Evolutionary conservation across 176 grass and related monocot genomes (phyloP).

Genomic region (Luzula sylvatica): DNA sequence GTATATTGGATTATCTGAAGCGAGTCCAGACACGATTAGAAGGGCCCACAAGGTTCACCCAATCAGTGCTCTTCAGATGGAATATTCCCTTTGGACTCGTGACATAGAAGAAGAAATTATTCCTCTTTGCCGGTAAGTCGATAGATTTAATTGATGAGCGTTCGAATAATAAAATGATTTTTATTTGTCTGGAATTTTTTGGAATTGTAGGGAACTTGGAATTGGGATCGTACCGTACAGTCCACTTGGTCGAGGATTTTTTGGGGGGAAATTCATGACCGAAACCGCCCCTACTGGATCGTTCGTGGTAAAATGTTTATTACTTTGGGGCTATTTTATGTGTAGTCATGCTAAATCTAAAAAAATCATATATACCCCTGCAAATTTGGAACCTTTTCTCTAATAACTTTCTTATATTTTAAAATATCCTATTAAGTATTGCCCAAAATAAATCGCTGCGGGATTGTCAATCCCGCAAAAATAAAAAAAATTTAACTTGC

Average conservation of each 20-base stretch:
- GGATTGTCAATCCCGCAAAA: too few relatives aligned
- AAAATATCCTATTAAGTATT: too few relatives aligned
- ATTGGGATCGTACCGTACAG: conserved; percentile 74
- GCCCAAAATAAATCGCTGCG: too few relatives aligned
- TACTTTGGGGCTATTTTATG: too few relatives aligned
- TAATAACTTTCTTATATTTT: neutral
- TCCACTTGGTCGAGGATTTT: conserved; percentile 70
- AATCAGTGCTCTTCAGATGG: conserved; percentile 54
- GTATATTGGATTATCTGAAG: conserved; percentile 73
- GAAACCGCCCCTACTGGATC: conserved; percentile 42
- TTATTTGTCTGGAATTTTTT: conserved; percentile 9
- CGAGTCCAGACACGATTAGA: conserved; percentile 50
- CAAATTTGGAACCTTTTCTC: neutral
- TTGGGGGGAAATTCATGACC: conserved; percentile 52
- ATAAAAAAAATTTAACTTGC: too few relatives aligned
- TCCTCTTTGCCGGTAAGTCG: conserved; percentile 4
- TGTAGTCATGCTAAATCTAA: too few relatives aligned
- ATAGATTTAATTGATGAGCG: conserved; percentile 8
- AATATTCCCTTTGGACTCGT: conserved; percentile 77
- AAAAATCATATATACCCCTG: too few relatives aligned
- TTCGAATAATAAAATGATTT: neutral
- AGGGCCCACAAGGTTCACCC: conserved; percentile 74
- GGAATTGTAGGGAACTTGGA: conserved; percentile 57
- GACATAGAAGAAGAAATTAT: conserved; percentile 20
- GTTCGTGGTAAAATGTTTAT: conserved; percentile 35